Evolutionary conservation across 2,329 filamentous ascomycete species (phyloP), one percentile per base, ranked within the genome.

Genomic region (Talaromyces islandicus): DNA sequence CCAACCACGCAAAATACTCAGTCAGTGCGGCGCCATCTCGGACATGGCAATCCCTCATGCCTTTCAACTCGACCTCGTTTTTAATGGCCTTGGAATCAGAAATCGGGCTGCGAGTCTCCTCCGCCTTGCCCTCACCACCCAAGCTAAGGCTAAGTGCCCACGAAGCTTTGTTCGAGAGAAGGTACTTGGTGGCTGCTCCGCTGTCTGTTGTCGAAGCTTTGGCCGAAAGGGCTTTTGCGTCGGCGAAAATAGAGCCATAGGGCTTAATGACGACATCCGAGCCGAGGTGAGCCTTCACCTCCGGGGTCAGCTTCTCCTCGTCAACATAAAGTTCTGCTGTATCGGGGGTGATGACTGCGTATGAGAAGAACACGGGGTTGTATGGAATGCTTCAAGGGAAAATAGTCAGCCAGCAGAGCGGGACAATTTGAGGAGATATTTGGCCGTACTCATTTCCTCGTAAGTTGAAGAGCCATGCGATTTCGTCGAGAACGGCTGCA

Each of bases 351-450:
- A 99, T 80, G 48, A 94, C 84, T 51, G 93, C 93, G 70, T 97
- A 99, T 17, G 93, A 94, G 77, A 97, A 97, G 80, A 99, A 97
- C 55, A 99, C 94, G 0, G 94, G 94, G 71, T 99, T 99, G 79
- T 94, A 99, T 0, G 92, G 91, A 65, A 99, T 97, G 72, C 82
- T 85, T 66, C n/a, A n/a, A 19, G 55, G 12, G 12, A 14, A 54
- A 12, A 21, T n/a, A 21, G 29, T 61, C 48, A 61, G 59, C 41
- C 32, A 41, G 14, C 46, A 41, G 21, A 38, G 21, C 11, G 11
- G 17, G 38, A 7, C 17, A 29, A 6, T 51, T 9, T 29, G 9
- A 25, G 14, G 27, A 41, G 35, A 35, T 7, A 38, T 7, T 51
- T 54, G 14, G 30, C 46, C 81, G 64, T 76, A 84, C 82, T 97